A percentile compares a stretch with the other conserved stretches of the same genome.
Conservation (phyloP, 495 filamentous ascomycete species). For the Penicillium steckii region DNA sequence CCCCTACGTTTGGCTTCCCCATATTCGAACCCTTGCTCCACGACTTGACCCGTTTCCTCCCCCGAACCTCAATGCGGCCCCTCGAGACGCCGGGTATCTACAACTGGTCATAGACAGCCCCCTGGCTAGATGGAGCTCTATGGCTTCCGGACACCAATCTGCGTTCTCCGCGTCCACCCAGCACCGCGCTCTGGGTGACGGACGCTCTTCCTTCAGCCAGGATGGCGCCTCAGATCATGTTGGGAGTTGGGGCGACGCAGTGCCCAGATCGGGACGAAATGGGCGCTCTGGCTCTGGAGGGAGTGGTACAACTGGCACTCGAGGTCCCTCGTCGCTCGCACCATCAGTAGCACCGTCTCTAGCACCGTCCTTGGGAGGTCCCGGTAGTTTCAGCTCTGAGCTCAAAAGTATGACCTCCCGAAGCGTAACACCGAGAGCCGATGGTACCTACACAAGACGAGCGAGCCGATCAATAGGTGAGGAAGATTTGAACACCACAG, state of each 20-base stretch:
- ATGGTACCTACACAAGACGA: slow-evolving; percentile 51
- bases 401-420: slow-evolving; percentile 74
- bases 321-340: slow-evolving; percentile 58
- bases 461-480: slow-evolving; percentile 67
- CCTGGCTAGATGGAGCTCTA: slow-evolving; percentile 47
- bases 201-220: slow-evolving; percentile 52
- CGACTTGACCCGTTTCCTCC: slow-evolving; percentile 17
- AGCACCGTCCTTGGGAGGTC: slow-evolving; percentile 63
- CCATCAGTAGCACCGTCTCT: no score
- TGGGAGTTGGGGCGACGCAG: slow-evolving; percentile 49
- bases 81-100: slow-evolving; percentile 23
- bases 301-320: slow-evolving; percentile 57
- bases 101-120: slow-evolving; percentile 42
- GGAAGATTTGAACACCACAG: slow-evolving; percentile 55
- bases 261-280: slow-evolving; percentile 39
- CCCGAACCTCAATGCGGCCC: slow-evolving; percentile 36
- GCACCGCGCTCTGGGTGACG: slow-evolving; percentile 58
- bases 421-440: slow-evolving; percentile 65
- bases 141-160: slow-evolving; percentile 51
- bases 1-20: slow-evolving; percentile 26
- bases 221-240: slow-evolving; percentile 52
- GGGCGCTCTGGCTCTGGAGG: slow-evolving; percentile 60
- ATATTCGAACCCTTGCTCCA: slow-evolving; percentile 27
- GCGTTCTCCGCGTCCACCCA: slow-evolving; percentile 66
- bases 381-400: slow-evolving; percentile 92